Evolutionary conservation across 805 yeast species (phyloP), one percentile per base, ranked within the genome.

Genomic region (Starmerella asiatica): DNA sequence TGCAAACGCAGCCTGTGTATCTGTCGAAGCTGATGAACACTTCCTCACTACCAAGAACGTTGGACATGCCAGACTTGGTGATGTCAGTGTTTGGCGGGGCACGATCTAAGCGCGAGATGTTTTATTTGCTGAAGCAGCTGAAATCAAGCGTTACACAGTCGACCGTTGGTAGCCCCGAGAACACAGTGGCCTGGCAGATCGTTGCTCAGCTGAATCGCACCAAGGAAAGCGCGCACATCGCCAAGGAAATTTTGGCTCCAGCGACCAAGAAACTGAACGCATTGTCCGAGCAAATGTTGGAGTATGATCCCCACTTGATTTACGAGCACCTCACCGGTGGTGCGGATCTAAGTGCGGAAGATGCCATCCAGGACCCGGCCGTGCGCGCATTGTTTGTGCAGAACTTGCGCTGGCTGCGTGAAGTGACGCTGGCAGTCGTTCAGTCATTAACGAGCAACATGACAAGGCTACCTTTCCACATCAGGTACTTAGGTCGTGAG

Each of bases 1-100:
- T 91, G 32, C 97, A 91, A 56, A 80, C 93, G 0, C 83, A 82
- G 51, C 81, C 94, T 0, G 56, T 58, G 1, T 88, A 88, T 52
- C 67, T 86, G 54, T 65, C 75, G 2, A 57, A 83, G 27, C 70
- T 74, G 40, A 56, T 62, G 29, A 44, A 51, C 45, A 31, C 19
- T 23, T 32, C 29, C n/a, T 42, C 52, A 4, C 7, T 23, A 7
- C 45, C 47, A 2, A 27, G 34, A 5, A 38, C 45, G 4, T 15
- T 38, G 21, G 40, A 43, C 28, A 41, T 43, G 38, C 60, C 59
- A 16, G 48, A 49, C 6, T 44, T 59, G 9, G 49, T 62, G 4
- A 45, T 63, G 46, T 48, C 56, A 2, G 50, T 56, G 5, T 64
- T 49, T 39, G 65, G 65, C 4, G 43, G 53, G 15, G 59, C 57